A percentile compares a stretch with the other conserved stretches of the same genome.
Evolutionary conservation across 306 rosid species (phyloP).

Genomic region (Trichosanthes cucumerina): DNA sequence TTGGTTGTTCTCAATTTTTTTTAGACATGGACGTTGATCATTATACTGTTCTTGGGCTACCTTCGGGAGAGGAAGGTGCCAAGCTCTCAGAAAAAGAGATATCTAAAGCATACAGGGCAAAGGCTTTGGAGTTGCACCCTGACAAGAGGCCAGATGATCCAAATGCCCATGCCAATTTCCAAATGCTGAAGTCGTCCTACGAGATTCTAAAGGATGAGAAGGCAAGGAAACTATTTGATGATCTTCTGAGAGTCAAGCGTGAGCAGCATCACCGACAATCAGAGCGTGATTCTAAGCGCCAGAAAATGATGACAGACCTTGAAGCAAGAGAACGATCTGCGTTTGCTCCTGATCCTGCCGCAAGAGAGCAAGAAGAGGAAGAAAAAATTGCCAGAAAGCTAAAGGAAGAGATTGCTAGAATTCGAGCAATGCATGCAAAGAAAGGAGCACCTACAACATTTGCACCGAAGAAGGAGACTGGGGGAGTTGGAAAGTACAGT

Average conservation of each 20-base stretch:
- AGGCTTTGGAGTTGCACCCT: slow-evolving; percentile 77
- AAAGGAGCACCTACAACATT: slow-evolving; percentile 27
- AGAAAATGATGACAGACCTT: slow-evolving; percentile 80
- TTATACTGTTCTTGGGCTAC: slow-evolving; percentile 60
- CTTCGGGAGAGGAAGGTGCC: slow-evolving; percentile 71
- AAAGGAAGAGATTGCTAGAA: slow-evolving; percentile 64
- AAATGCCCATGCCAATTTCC: slow-evolving; percentile 36
- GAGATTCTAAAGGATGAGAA: slow-evolving; percentile 70
- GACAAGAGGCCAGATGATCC: slow-evolving; percentile 87
- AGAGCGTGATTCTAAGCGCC: slow-evolving; percentile 65
- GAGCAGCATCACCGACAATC: slow-evolving; percentile 52
- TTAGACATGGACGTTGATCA: slow-evolving; percentile 37
- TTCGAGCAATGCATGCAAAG: slow-evolving; percentile 56
- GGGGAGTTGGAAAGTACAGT: slow-evolving; percentile 29
- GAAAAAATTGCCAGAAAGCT: slow-evolving; percentile 56
- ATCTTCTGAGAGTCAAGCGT: slow-evolving; percentile 55
- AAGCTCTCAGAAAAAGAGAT: slow-evolving; percentile 58
- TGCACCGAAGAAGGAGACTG: slow-evolving; percentile 17
- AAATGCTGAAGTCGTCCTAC: slow-evolving; percentile 38
- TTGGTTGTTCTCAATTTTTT: not conserved
- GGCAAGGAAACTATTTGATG: slow-evolving; percentile 64
- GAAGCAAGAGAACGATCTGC: slow-evolving; percentile 70
- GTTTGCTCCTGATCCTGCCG: slow-evolving; percentile 36
- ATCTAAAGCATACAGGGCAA: slow-evolving; percentile 57
- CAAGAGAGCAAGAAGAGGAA: slow-evolving; percentile 51